Conservation (phyloP, 2,329 filamentous ascomycete species). For the Penicillium verrucosum region DNA sequence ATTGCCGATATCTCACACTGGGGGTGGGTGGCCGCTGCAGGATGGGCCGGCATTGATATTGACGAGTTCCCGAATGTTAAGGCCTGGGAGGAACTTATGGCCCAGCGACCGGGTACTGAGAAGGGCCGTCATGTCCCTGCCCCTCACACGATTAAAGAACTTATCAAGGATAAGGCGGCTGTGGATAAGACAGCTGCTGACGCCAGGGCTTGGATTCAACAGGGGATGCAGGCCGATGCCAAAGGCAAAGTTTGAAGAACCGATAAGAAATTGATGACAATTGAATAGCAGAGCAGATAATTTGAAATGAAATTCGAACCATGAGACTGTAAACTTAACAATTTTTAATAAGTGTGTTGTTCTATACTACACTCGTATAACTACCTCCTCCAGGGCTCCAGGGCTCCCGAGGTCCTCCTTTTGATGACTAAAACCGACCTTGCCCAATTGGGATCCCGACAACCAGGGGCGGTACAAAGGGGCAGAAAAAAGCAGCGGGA, state of each 20-base stretch:
- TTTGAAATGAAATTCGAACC: not conserved
- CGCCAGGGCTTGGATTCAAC: constrained; percentile 63
- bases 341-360: not conserved
- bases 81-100: constrained; percentile 71
- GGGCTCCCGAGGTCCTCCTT: too few relatives aligned
- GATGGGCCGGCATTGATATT: constrained; percentile 64
- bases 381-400: too few relatives aligned
- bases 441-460: too few relatives aligned
- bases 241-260: constrained; percentile 40
- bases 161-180: constrained; percentile 55
- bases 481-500: too few relatives aligned
- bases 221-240: constrained; percentile 65
- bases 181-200: constrained; percentile 57
- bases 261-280: not conserved
- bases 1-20: constrained; percentile 74
- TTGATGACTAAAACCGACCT: too few relatives aligned
- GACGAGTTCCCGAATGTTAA: constrained; percentile 72
- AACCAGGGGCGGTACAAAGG: too few relatives aligned
- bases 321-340: not conserved
- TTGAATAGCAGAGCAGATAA: not conserved
- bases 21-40: constrained; percentile 67
- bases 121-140: constrained; percentile 72
- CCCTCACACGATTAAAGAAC: constrained; percentile 59
- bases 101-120: constrained; percentile 67
- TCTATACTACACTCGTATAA: not conserved